These are phyloP conservation scores for Solanum medicagineum DNA, from an alignment of 257 asterid species.

Conservation along the genomic window DNA sequence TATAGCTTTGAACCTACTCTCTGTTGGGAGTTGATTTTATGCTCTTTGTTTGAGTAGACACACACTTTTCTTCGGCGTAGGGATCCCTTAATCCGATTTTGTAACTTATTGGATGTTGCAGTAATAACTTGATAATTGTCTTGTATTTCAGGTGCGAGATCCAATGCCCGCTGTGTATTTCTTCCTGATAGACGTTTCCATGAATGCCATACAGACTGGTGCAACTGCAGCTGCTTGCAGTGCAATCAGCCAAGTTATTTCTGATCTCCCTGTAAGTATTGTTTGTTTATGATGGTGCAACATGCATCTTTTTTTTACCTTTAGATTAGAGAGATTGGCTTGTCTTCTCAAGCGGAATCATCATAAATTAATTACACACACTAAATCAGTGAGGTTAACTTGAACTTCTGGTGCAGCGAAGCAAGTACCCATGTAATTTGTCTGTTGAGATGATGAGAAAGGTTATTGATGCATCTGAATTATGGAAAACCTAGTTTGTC, in stretches of 20 bases:
- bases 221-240: slow-evolving; percentile 99
- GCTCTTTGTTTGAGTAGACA: neutral
- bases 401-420: neutral
- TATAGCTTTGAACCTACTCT: neutral
- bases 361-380: neutral
- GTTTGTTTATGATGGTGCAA: neutral
- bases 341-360: neutral
- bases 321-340: neutral
- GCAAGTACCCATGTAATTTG: neutral
- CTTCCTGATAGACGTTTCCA: slow-evolving; percentile 91
- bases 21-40: neutral
- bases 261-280: slow-evolving; percentile 93
- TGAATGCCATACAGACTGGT: slow-evolving; percentile 94
- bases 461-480: neutral
- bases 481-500: neutral
- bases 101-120: neutral
- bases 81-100: neutral
- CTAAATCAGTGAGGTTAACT: neutral
- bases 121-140: neutral
- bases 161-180: slow-evolving; percentile 97
- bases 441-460: neutral
- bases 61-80: neutral
- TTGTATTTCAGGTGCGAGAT: slow-evolving; percentile 74
- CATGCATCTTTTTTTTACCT: neutral
- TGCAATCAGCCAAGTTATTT: slow-evolving; percentile 92